A percentile compares a stretch with the other conserved stretches of the same genome.
Evolutionary conservation across 129 eudicot species (phyloP).

Genomic region (Logfia minima): DNA sequence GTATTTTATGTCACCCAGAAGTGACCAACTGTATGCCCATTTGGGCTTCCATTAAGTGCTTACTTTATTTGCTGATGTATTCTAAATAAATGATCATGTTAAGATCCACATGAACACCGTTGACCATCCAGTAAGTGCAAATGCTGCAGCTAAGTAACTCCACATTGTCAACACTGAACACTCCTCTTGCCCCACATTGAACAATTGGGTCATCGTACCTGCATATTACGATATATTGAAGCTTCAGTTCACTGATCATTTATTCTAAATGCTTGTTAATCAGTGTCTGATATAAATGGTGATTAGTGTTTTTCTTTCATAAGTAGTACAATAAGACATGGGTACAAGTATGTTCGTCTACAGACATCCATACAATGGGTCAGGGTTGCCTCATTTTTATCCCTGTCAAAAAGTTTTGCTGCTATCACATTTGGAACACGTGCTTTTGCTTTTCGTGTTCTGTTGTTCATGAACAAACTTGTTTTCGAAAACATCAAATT

Average conservation of each 20-base stretch:
- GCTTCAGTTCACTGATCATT: background rate
- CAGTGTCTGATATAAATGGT: background rate
- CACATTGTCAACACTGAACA: conserved; percentile 34
- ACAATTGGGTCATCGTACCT: conserved; percentile 38
- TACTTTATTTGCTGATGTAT: background rate
- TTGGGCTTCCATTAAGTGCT: background rate
- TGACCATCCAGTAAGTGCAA: conserved; percentile 37
- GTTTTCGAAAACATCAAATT: background rate
- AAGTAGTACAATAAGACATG: background rate
- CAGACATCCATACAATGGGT: background rate
- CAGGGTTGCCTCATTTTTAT: background rate
- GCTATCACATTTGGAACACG: too few species aligned
- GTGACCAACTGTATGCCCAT: background rate
- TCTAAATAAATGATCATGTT: conserved; percentile 10
- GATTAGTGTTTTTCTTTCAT: too few species aligned
- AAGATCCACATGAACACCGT: conserved; percentile 36
- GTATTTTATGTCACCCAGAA: background rate
- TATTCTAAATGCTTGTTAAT: too few species aligned
- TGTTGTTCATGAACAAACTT: too few species aligned
- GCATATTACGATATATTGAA: background rate
- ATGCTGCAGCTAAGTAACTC: conserved; percentile 36
- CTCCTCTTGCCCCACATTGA: conserved; percentile 34
- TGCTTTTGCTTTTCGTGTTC: too few species aligned
- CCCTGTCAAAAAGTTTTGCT: too few species aligned
- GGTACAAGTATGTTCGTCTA: background rate